Base-by-base conservation (phyloP, 768 basidiomycete genomes). In the Leccinum pellstonianum region DNA sequence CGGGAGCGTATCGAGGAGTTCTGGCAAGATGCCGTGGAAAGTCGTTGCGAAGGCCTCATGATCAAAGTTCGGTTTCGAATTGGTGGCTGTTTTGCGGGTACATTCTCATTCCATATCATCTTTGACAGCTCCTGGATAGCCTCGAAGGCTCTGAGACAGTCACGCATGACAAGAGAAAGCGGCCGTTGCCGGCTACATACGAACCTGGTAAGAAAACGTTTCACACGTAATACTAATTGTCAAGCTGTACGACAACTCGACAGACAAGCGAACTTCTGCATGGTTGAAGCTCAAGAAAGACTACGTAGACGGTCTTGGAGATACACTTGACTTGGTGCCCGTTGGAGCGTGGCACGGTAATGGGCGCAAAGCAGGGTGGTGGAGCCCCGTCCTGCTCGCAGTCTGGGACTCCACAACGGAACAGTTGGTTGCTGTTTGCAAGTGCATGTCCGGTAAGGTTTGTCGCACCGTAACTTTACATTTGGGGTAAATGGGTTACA, bases 271-370 rank as follows among this genome's bases (percentile, higher is more conserved):
- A 62, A 91, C 89, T 19, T 86, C 82, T 27, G 87, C 90, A 3
- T 96, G 95, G 95, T 70, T 95, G 57, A 95, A 95, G 71, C 79
- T 96, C 48, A 97, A 97, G 76, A 94, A 92, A 68, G 95, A 96
- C 70, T 97, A 95, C 70, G 86, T 95, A 21, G 81, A 81, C 27
- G 87, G 87, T 3, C 73, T 92, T 38, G 88, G 88, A n/a, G 90
- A 93, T 69, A 83, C 84, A 63, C 81, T 86, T 29, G 90, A 90
- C 68, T 74, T 88, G 56, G 81, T 89, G 31, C 88, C 89, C 29
- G 77, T 90, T 55, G 88, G 86, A 52, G 94, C 91, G 48, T 95
- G 92, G 91, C 85, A 93, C 76, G 94, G 93, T 51, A 90, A 87
- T 69, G 95, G 95, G 33, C 77, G 93, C 37, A 97, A 96, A 75